phyloP scores from a whole-genome alignment of 805 yeast species.

The Myxozyma nipponensis region DNA sequence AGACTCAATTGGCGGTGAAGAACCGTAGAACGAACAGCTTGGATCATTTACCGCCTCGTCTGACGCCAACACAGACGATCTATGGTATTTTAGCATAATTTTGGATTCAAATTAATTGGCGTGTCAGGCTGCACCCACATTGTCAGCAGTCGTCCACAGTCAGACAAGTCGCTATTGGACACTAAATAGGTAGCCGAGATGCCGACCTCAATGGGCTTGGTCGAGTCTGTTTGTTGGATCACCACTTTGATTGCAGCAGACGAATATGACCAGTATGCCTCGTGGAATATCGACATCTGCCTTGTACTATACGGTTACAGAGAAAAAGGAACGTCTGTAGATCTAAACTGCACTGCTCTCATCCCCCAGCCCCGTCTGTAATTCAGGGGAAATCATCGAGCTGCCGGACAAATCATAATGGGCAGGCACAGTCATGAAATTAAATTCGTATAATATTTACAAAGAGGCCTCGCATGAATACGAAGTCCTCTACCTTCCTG shows the following conservation, averaged over 20 bases:
- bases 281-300: too few relatives aligned
- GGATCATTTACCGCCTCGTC: slow-evolving; percentile 3
- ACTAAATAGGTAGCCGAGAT: not conserved
- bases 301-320: too few relatives aligned
- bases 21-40: slow-evolving; percentile 2
- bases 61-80: slow-evolving; percentile 12
- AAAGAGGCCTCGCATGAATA: too few relatives aligned
- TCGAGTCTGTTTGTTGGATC: not conserved
- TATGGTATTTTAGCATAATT: not conserved
- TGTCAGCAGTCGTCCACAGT: slow-evolving; percentile 12
- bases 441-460: too few relatives aligned
- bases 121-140: slow-evolving; percentile 1
- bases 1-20: not conserved
- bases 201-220: not conserved
- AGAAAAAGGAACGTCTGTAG: too few relatives aligned
- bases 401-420: too few relatives aligned
- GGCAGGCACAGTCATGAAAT: too few relatives aligned
- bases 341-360: too few relatives aligned
- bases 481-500: too few relatives aligned
- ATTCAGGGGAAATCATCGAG: too few relatives aligned
- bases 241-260: not conserved
- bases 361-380: too few relatives aligned
- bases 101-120: too few relatives aligned
- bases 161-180: slow-evolving; percentile 4
- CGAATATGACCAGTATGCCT: not conserved